Evolutionary conservation across 768 basidiomycete species (phyloP), one percentile per base, ranked within the genome.

Genomic region (Harrya chromipes): DNA sequence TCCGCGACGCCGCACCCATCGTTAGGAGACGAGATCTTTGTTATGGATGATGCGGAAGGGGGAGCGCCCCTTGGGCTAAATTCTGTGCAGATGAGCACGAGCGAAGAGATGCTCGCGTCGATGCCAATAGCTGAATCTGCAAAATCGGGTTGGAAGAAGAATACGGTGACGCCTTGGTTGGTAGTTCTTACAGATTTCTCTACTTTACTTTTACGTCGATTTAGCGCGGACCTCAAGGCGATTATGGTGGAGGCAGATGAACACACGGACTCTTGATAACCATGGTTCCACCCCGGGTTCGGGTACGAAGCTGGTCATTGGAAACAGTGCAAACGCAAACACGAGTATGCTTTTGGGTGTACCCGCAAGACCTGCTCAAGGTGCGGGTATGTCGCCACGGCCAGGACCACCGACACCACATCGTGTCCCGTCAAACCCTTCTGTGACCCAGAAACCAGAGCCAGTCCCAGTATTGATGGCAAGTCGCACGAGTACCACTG

Each of bases 161-260:
- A 70, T 12, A 56, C 68, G 3, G 74, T 74, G 7, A 67, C 69
- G 0, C 81, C 82, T 47, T 75, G 76, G 84, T 83, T 59, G 34
- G 80, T 68, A 13, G 24, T 37, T 31, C 29, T 1, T 55, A 54
- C 43, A 47, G 29, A 45, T 47, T 46, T 16, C 23, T 57, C 29
- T 53, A 44, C 4, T 53, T 21, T 34, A 50, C 42, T 48, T 46
- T 53, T 31, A 57, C 13, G 14, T n/a, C 48, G 34, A n/a, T 36
- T 20, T 52, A 93, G 88, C 20, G 80, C 84, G 12, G 90, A 95
- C 62, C 85, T 97, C 79, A 87, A 86, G 59, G 70, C 80, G 14
- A 81, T 97, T 49, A 90, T 97, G 80, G 89, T 86, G 0, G 94
- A 94, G 66, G 79, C 85, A 1, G 82, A 49, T 43, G 27, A 33